These are phyloP conservation scores for Filobasidium floriforme DNA, from an alignment of 768 basidiomycete species.

Conservation along the genomic window DNA sequence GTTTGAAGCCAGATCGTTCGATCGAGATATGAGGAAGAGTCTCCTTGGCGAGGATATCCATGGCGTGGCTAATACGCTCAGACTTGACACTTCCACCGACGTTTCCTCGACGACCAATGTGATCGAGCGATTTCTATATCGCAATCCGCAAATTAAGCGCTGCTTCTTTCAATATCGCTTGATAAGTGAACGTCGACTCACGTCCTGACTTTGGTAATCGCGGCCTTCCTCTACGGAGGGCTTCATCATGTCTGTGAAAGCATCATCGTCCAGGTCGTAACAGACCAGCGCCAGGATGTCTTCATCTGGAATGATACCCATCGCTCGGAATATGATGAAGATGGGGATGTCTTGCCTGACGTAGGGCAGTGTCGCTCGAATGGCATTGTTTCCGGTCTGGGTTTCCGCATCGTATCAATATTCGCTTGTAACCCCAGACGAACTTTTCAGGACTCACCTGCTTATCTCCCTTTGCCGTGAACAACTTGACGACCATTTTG, in stretches of 20 bases:
- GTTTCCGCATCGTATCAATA: neutral
- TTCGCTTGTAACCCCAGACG: neutral
- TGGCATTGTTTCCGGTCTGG: slow-evolving; percentile 53
- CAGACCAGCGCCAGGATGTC: slow-evolving; percentile 98
- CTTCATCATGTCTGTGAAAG: slow-evolving; percentile 96
- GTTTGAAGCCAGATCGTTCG: slow-evolving; percentile 89
- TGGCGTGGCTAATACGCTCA: slow-evolving; percentile 69
- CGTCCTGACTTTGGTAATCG: slow-evolving; percentile 85
- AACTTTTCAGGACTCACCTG: slow-evolving; percentile 54
- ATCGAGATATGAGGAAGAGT: slow-evolving; percentile 96
- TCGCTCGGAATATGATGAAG: slow-evolving; percentile 96
- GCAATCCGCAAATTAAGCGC: neutral
- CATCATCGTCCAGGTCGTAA: slow-evolving; percentile 91
- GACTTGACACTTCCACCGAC: slow-evolving; percentile 85
- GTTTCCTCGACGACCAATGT: slow-evolving; percentile 96
- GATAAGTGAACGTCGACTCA: slow-evolving; percentile 2
- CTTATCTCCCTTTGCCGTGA: slow-evolving; percentile 79
- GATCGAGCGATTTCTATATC: slow-evolving; percentile 68
- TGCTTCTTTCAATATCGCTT: neutral
- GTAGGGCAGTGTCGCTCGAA: slow-evolving; percentile 95
- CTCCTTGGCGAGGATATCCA: slow-evolving; percentile 96
- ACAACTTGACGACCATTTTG: slow-evolving; percentile 97
- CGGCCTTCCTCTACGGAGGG: slow-evolving; percentile 98
- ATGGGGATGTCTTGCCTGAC: slow-evolving; percentile 98
- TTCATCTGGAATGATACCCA: slow-evolving; percentile 93